A percentile compares a stretch with the other conserved stretches of the same genome.
Evolutionary conservation across 371 early-diverging fungal species (phyloP).

Genomic region (Rhizopus microsporus): DNA sequence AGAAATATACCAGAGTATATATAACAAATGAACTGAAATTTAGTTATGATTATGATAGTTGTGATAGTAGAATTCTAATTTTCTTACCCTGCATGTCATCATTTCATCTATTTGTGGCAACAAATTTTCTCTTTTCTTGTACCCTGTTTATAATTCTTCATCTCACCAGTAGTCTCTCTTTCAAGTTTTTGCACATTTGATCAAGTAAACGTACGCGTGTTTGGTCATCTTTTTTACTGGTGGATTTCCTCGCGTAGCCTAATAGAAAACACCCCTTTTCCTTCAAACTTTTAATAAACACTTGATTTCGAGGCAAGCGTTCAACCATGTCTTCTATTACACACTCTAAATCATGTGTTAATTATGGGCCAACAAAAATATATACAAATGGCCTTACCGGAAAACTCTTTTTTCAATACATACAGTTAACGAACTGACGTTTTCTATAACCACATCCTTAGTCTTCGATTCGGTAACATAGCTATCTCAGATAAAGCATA

Average conservation of each 20-base stretch:
- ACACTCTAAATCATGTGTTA: slow-evolving; percentile 17
- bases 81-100: slow-evolving; percentile 7
- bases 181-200: slow-evolving; percentile 9
- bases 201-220: slow-evolving; percentile 5
- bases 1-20: slow-evolving; percentile 16
- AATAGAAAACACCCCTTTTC: slow-evolving; percentile 9
- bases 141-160: slow-evolving; percentile 4
- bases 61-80: not conserved
- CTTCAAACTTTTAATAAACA: slow-evolving; percentile 13
- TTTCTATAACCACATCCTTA: not conserved
- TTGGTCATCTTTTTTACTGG: slow-evolving; percentile 6
- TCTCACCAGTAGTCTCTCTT: slow-evolving; percentile 13
- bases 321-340: slow-evolving; percentile 21
- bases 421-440: slow-evolving; percentile 13
- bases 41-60: slow-evolving; percentile 9
- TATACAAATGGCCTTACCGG: slow-evolving; percentile 22
- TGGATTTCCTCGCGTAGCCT: slow-evolving; percentile 14
- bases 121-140: slow-evolving; percentile 5
- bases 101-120: slow-evolving; percentile 10
- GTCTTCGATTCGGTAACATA: too few relatives aligned
- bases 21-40: slow-evolving; percentile 15
- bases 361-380: slow-evolving; percentile 17
- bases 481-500: too few relatives aligned
- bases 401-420: slow-evolving; percentile 17
- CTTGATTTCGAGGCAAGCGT: slow-evolving; percentile 19